Conservation (phyloP, 371 early-diverging fungal species). For the Mucor racemosus region DNA sequence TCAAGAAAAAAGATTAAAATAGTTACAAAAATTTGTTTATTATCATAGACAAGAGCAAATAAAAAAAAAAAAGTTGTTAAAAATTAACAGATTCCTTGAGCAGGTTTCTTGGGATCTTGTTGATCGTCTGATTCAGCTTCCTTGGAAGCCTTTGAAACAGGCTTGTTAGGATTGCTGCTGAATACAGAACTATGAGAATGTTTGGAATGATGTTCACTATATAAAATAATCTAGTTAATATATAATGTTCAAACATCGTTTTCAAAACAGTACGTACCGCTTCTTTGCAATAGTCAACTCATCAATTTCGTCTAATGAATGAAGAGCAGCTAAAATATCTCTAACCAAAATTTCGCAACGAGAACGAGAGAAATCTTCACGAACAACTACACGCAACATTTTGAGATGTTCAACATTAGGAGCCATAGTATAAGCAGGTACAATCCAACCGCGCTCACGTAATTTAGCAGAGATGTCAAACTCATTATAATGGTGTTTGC, state of each 20-base stretch:
- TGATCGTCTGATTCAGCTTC: not conserved
- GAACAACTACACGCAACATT: slow-evolving; percentile 46
- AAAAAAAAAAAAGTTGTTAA: not conserved
- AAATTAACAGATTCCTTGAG: slow-evolving; percentile 22
- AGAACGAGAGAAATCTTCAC: slow-evolving; percentile 50
- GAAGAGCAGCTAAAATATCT: slow-evolving; percentile 43
- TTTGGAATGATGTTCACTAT: slow-evolving; percentile 26
- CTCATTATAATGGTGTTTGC: slow-evolving; percentile 35
- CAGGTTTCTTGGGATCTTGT: not conserved
- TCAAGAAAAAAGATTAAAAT: slow-evolving; percentile 21
- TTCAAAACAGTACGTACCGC: slow-evolving; percentile 1
- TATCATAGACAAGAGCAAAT: not conserved
- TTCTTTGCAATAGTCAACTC: slow-evolving; percentile 27
- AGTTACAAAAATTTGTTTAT: not conserved
- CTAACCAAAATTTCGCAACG: slow-evolving; percentile 48
- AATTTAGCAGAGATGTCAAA: slow-evolving; percentile 57
- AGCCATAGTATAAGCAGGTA: slow-evolving; percentile 58
- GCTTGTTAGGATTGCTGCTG: slow-evolving; percentile 15
- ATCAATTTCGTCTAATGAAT: slow-evolving; percentile 38
- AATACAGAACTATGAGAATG: slow-evolving; percentile 36
- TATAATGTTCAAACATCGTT: too few relatives aligned
- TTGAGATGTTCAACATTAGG: slow-evolving; percentile 35
- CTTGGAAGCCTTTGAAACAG: not conserved
- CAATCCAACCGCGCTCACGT: slow-evolving; percentile 66
- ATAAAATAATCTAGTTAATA: not conserved